Evolutionary conservation across 2,329 filamentous ascomycete species (phyloP).

Genomic region (Coniochaeta hoffmannii): DNA sequence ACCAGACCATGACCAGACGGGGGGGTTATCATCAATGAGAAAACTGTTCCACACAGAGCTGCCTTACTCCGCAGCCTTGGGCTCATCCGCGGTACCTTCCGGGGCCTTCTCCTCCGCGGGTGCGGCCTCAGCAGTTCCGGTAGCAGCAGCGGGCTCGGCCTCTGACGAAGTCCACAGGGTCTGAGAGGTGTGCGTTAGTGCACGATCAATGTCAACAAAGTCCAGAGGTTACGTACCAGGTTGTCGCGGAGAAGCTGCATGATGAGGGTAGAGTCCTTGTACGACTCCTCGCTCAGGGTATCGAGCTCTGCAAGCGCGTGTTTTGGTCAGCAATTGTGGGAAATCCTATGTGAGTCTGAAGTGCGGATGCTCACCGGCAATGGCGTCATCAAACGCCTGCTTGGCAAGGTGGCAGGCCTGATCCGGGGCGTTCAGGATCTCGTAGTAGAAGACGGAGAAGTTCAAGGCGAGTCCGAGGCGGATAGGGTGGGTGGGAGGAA

Average conservation of each 20-base stretch:
- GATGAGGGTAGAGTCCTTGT: slow-evolving; percentile 98
- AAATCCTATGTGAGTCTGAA: not conserved
- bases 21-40: slow-evolving; percentile 30
- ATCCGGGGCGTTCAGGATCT: slow-evolving; percentile 97
- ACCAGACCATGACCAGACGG: slow-evolving; percentile 24
- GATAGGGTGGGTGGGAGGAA: slow-evolving; percentile 96
- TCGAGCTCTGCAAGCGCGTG: slow-evolving; percentile 64
- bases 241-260: slow-evolving; percentile 99
- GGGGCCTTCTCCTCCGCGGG: slow-evolving; percentile 51
- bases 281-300: slow-evolving; percentile 95
- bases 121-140: slow-evolving; percentile 38
- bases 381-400: slow-evolving; percentile 98
- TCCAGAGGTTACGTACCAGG: slow-evolving; percentile 54
- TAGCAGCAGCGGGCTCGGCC: slow-evolving; percentile 70
- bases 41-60: slow-evolving; percentile 20
- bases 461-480: slow-evolving; percentile 95
- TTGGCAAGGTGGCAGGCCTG: slow-evolving; percentile 97
- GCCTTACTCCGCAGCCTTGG: slow-evolving; percentile 47
- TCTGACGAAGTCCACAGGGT: slow-evolving; percentile 99
- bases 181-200: slow-evolving; percentile 41
- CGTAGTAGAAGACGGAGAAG: slow-evolving; percentile 99
- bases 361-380: slow-evolving; percentile 52
- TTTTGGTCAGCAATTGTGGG: slow-evolving; percentile 14
- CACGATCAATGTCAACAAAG: not conserved
- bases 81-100: slow-evolving; percentile 51